phyloP scores from a whole-genome alignment of 1,139 yeast species.

The Kodamaea suecica region DNA sequence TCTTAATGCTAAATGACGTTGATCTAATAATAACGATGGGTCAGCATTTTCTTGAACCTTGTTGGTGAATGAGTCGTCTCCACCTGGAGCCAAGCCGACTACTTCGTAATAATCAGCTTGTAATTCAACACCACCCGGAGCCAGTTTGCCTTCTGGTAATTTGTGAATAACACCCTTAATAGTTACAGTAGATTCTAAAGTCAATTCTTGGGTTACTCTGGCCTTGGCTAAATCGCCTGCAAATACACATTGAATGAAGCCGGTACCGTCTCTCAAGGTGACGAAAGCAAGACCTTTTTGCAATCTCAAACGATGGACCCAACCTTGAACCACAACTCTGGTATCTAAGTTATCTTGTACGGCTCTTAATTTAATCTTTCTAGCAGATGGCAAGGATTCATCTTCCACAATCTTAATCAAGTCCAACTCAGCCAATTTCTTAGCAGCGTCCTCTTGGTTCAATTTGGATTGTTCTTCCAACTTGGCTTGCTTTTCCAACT shows the following conservation, averaged over 20 bases:
- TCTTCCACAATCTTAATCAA: slow-evolving; percentile 71
- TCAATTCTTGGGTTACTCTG: slow-evolving; percentile 75
- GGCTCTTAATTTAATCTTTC: slow-evolving; percentile 59
- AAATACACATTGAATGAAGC: slow-evolving; percentile 82
- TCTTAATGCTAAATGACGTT: slow-evolving; percentile 90
- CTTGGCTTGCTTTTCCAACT: slow-evolving; percentile 76
- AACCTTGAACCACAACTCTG: slow-evolving; percentile 81
- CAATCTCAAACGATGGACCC: slow-evolving; percentile 92
- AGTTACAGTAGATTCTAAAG: slow-evolving; percentile 80
- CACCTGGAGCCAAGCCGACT: slow-evolving; percentile 92
- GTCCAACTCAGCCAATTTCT: slow-evolving; percentile 74
- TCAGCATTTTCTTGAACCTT: slow-evolving; percentile 91
- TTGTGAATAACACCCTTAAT: slow-evolving; percentile 77
- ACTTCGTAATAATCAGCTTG: slow-evolving; percentile 85
- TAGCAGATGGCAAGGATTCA: slow-evolving; percentile 64
- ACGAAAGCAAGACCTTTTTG: slow-evolving; percentile 92
- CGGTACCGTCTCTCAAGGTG: slow-evolving; percentile 94
- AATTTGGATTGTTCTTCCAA: slow-evolving; percentile 58
- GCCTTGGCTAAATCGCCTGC: slow-evolving; percentile 92
- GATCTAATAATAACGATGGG: slow-evolving; percentile 87
- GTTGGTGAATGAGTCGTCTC: slow-evolving; percentile 93
- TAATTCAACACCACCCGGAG: slow-evolving; percentile 97
- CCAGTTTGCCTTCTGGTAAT: slow-evolving; percentile 93
- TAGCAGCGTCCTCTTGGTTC: slow-evolving; percentile 65
- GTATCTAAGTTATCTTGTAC: slow-evolving; percentile 51